Evolutionary conservation across 192 early-diverging fungal genomes (phyloP).

Genomic region (Ambispora gerdemannii): DNA sequence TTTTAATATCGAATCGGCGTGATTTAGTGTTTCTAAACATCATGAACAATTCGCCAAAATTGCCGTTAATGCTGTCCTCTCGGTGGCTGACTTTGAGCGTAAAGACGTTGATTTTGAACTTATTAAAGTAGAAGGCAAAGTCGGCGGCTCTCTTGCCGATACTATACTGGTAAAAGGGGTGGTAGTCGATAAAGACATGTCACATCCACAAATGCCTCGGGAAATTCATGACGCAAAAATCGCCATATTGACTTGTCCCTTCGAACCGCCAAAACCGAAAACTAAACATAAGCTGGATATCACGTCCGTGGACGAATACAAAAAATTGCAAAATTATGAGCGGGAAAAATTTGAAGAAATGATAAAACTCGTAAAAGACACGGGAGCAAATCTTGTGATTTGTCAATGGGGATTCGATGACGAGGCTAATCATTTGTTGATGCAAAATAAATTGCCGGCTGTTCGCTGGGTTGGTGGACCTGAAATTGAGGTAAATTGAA

Average conservation of each 20-base stretch:
- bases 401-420: constrained; percentile 99
- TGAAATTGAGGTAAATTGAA: constrained; percentile 81
- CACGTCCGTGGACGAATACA: constrained; percentile 96
- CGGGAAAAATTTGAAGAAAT: constrained; percentile 94
- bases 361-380: constrained; percentile 96
- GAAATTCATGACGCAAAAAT: constrained; percentile 94
- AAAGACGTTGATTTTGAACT: constrained; percentile 99
- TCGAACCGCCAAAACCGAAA: constrained; percentile 99
- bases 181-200: constrained; percentile 99
- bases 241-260: constrained; percentile 98
- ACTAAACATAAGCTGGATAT: constrained; percentile 99
- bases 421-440: constrained; percentile 97
- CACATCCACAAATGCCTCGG: constrained; percentile 99
- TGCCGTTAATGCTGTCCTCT: constrained; percentile 95
- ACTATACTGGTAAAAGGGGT: constrained; percentile 94
- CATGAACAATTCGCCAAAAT: constrained; percentile 98
- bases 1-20: neutral
- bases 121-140: constrained; percentile 99
- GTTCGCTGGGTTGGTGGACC: constrained; percentile 99
- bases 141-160: constrained; percentile 94
- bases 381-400: constrained; percentile 95
- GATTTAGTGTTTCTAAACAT: constrained; percentile 88
- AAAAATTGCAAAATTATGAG: constrained; percentile 95
- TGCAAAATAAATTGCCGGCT: constrained; percentile 96
- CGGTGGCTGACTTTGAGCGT: constrained; percentile 97